phyloP scores from a whole-genome alignment of 1,284 basidiomycete species.

The Microbotryum violaceum region DNA sequence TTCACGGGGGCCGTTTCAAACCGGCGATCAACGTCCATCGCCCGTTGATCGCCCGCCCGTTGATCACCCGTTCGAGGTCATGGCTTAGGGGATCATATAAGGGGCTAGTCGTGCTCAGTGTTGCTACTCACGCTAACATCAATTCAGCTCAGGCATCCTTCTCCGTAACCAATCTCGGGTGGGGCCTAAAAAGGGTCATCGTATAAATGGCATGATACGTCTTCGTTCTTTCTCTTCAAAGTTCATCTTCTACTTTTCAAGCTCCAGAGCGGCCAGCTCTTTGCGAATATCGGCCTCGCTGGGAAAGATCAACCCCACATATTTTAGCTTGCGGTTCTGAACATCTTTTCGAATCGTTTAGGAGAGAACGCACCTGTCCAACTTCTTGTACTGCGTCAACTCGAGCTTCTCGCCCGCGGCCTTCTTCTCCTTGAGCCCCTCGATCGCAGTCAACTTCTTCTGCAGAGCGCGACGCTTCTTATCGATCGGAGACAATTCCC shows the following conservation, averaged over 20 bases:
- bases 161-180: no score
- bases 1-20: no score
- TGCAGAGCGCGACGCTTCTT: conserved; percentile 51
- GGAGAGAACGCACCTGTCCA: conserved; percentile 62
- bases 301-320: background rate
- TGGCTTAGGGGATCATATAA: no score
- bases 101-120: no score
- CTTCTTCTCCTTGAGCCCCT: conserved; percentile 43
- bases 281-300: conserved; percentile 57
- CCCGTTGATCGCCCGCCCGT: no score
- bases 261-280: conserved; percentile 56
- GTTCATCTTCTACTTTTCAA: conserved; percentile 8
- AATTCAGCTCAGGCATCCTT: no score
- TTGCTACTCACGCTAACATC: no score
- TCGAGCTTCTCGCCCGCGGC: conserved; percentile 43
- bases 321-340: background rate
- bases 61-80: no score
- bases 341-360: no score
- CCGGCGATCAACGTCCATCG: no score
- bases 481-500: conserved; percentile 47
- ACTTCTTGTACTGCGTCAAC: conserved; percentile 69
- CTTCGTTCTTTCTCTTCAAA: background rate
- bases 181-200: no score
- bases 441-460: conserved; percentile 60
- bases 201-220: no score